A percentile compares a stretch with the other conserved stretches of the same genome.
Conservation (phyloP, 306 rosid genomes). For the Hylodesmum podocarpum region DNA sequence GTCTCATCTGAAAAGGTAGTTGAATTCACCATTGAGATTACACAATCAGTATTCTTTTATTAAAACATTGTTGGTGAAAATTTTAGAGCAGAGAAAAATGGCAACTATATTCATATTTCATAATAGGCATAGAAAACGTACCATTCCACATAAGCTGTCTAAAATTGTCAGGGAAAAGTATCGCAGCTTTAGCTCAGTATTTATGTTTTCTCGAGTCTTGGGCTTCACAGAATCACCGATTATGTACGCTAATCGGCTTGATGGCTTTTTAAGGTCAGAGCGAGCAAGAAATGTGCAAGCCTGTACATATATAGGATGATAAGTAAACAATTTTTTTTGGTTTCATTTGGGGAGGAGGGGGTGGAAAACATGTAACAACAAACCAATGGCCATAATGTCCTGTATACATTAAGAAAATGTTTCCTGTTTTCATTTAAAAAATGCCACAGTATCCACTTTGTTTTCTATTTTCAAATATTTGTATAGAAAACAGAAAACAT, state of each 20-base stretch:
- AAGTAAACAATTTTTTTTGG: neutral
- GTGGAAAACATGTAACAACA: neutral
- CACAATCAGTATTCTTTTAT: neutral
- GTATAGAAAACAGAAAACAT: neutral
- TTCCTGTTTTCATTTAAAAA: neutral
- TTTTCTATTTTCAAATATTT: neutral
- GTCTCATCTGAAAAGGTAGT: slow-evolving; percentile 76
- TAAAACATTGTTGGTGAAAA: neutral
- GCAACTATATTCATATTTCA: slow-evolving; percentile 7
- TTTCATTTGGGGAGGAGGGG: neutral
- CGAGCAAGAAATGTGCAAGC: slow-evolving; percentile 96
- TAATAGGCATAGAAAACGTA: slow-evolving; percentile 37
- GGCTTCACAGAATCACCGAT: slow-evolving; percentile 86
- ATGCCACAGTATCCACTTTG: neutral
- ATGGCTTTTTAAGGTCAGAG: slow-evolving; percentile 79
- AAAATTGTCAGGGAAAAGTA: slow-evolving; percentile 81
- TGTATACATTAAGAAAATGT: neutral
- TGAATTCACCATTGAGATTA: neutral
- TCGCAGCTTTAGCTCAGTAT: slow-evolving; percentile 90
- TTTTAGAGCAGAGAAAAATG: neutral
- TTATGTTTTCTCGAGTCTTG: slow-evolving; percentile 77
- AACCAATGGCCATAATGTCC: neutral
- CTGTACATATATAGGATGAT: slow-evolving; percentile 46
- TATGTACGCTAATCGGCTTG: slow-evolving; percentile 78
- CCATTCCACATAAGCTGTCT: slow-evolving; percentile 96